Percentiles rank a stretch among this genome's conserved stretches.
Conservation (phyloP, 768 basidiomycete species). For the Sistotremastrum suecicum region DNA sequence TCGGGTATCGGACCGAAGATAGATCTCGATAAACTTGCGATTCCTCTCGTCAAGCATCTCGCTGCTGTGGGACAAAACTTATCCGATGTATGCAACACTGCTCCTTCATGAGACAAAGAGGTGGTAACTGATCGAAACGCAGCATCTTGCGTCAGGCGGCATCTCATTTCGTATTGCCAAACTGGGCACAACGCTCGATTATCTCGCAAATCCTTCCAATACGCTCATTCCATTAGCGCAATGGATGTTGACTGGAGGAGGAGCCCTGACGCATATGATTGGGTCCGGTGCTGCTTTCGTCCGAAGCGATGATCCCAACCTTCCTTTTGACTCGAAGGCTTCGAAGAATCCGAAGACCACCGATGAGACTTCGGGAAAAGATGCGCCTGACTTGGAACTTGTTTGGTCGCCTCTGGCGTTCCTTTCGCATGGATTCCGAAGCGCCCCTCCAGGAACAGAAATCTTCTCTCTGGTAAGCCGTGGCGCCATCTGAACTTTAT, state of each 20-base stretch:
- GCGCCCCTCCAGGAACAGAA: conserved; percentile 6
- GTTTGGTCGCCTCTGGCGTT: conserved; percentile 16
- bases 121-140: not conserved
- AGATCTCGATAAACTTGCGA: conserved; percentile 9
- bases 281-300: conserved; percentile 40
- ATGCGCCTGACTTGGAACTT: conserved; percentile 23
- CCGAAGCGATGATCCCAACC: conserved; percentile 30
- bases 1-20: conserved; percentile 15
- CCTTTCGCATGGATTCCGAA: conserved; percentile 5
- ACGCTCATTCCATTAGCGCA: not conserved
- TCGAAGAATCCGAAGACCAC: not conserved
- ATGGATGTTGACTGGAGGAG: not conserved
- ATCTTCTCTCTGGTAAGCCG: conserved; percentile 10
- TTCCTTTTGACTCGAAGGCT: conserved; percentile 19
- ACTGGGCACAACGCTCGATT: conserved; percentile 1
- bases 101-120: too few species aligned
- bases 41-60: conserved; percentile 15
- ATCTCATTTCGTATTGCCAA: conserved; percentile 1
- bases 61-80: conserved; percentile 25
- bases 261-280: conserved; percentile 5
- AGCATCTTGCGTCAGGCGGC: not conserved
- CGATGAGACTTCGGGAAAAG: conserved; percentile 20
- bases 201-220: not conserved
- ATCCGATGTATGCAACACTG: conserved; percentile 12
- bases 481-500: too few species aligned